phyloP scores from a whole-genome alignment of 805 yeast species.

The Ogataea dorogensis region DNA sequence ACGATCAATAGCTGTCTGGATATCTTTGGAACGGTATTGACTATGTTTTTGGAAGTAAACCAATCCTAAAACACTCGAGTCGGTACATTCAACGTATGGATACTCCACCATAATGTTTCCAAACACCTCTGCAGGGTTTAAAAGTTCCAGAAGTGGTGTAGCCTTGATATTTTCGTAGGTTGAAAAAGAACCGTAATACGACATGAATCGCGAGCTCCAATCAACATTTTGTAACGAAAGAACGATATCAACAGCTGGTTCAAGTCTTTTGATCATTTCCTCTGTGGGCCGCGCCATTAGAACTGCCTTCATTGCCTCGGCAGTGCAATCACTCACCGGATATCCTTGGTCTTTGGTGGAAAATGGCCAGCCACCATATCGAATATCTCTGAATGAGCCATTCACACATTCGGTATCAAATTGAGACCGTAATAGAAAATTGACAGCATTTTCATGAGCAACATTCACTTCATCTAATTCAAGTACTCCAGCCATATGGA shows the following conservation, averaged over 20 bases:
- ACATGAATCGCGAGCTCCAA: conserved; percentile 30
- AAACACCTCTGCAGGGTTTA: conserved; percentile 97
- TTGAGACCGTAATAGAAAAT: conserved; percentile 77
- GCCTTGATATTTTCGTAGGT: conserved; percentile 88
- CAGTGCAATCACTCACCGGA: conserved; percentile 95
- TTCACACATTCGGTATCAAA: conserved; percentile 75
- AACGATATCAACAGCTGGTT: conserved; percentile 73
- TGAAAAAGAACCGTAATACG: conserved; percentile 89
- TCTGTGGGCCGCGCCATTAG: conserved; percentile 79
- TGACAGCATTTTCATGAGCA: conserved; percentile 61
- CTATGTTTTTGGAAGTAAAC: conserved; percentile 69
- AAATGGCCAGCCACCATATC: conserved; percentile 95
- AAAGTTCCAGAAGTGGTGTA: conserved; percentile 65
- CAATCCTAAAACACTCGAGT: conserved; percentile 87
- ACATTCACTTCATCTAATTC: conserved; percentile 63
- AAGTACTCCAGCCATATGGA: conserved; percentile 75
- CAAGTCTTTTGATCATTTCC: conserved; percentile 51
- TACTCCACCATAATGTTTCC: conserved; percentile 98
- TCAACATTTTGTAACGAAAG: conserved; percentile 77
- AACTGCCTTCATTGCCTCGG: conserved; percentile 91
- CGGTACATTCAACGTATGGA: conserved; percentile 98
- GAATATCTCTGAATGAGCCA: conserved; percentile 77
- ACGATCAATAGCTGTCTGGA: conserved; percentile 63
- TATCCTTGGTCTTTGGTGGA: conserved; percentile 95
- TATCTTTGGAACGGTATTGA: conserved; percentile 64